These are phyloP conservation scores for Kregervanrija delftensis DNA, from an alignment of 805 yeast genomes.

Conservation along the genomic window DNA sequence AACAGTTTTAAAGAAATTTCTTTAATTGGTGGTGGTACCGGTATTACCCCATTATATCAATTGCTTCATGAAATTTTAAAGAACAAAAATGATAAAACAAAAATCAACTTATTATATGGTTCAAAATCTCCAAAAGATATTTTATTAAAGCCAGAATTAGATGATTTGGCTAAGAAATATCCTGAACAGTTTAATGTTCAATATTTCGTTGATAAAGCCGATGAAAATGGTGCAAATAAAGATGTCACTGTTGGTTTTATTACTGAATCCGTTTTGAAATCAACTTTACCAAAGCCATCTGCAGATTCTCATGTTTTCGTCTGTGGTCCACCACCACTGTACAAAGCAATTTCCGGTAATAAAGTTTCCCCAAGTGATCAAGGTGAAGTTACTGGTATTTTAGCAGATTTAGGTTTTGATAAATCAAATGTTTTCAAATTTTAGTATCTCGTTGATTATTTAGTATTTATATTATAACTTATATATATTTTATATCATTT, in stretches of 20 bases:
- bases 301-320: constrained; percentile 69
- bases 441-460: constrained; percentile 27
- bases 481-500: not conserved
- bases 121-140: constrained; percentile 72
- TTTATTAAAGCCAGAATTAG: constrained; percentile 72
- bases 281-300: constrained; percentile 56
- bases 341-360: constrained; percentile 79
- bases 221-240: constrained; percentile 30
- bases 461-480: not conserved
- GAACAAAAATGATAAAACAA: constrained; percentile 84
- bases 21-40: constrained; percentile 93
- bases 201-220: constrained; percentile 71
- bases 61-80: constrained; percentile 66
- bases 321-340: constrained; percentile 94
- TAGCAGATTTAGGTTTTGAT: constrained; percentile 81
- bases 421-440: constrained; percentile 88
- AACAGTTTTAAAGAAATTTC: constrained; percentile 76
- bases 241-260: constrained; percentile 69
- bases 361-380: constrained; percentile 86
- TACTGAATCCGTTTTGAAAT: constrained; percentile 61
- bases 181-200: constrained; percentile 73
- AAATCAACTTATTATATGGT: constrained; percentile 79
- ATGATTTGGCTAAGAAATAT: constrained; percentile 53
- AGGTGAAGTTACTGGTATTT: constrained; percentile 87
- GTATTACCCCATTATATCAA: constrained; percentile 95